Evolutionary conservation across 208 protist genomes (phyloP), one percentile per base, ranked within the genome.

Genomic region (Naegleria fowleri): DNA sequence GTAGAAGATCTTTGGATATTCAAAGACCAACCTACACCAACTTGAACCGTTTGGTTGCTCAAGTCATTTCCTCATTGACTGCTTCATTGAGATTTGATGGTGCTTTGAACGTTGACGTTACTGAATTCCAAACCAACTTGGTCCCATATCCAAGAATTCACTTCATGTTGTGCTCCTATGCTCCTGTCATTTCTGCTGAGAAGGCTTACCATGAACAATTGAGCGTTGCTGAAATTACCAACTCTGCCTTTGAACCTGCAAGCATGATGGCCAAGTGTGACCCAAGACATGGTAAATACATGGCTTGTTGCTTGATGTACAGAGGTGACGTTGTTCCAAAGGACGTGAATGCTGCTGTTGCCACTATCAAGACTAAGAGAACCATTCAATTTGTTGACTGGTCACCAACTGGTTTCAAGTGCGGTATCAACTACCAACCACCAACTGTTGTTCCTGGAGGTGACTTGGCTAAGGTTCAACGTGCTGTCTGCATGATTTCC

Each of bases 371-470:
- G 95, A 97, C 95, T 91, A 98, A 98, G 92, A 92, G 95, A 79
- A 96, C 94, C 90, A 93, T 93, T 67, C 95, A 97, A 91, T 98
- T 98, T 91, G 98, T 99, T 59, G 98, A 99, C 92, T 99, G 98
- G 98, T 98, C 94, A 89, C 98, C 97, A 88, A 98, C 97, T 90
- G 97, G 98, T 91, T 99, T 99, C 97, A 99, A 99, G 96, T 97
- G 97, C 94, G 98, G 98, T 93, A 98, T 99, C 95, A 99, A 99
- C 97, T 98, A 98, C 94, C 96, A 99, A 91, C 94, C 96, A 13
- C 97, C 98, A 41, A 97, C 96, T 38, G 95, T 95, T 33, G 95
- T 98, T 15, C 97, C 97, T 58, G 97, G 96, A 79, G 97, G 97
- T 83, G 97, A 98, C 92, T 92, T 98, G 41, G 95, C 96, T 89